Evolutionary conservation across 2,329 filamentous ascomycete species (phyloP), one percentile per base, ranked within the genome.

Genomic region (Grosmannia clavigera): DNA sequence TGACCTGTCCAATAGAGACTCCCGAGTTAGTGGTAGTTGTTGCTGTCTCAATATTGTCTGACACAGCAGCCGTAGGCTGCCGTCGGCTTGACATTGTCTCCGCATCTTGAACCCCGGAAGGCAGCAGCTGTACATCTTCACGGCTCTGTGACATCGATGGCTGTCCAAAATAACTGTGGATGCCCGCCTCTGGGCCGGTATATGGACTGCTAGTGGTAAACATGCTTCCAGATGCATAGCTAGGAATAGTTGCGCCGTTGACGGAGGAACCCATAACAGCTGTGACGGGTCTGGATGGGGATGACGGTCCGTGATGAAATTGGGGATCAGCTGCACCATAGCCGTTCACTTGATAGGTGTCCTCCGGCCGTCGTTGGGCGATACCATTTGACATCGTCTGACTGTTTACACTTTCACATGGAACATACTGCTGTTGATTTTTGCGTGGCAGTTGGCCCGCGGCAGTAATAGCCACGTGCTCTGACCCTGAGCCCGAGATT

Each of bases 401-500:
- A 1, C 2, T n/a, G 29, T 52, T 52, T 5, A 16, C 25, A 52
- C 31, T 19, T 16, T 19, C 50, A 25, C 31, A 56, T 27, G 29
- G 27, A 12, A 51, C 27, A 14, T 50, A 22, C 43, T 16, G 19
- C 5, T 22, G 43, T n/a, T 55, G n/a, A 10, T 52, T 22, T 3
- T 19, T 25, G 22, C 33, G 50, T 9, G 33, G 35, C 25, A 48
- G 58, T n/a, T 25, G 31, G 2, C 77, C 79, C 33, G 83, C 79
- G 56, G 81, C 81, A 60, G 81, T 83, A 65, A 81, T 77, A 67
- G 83, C 72, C 68, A 84, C 81, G 69, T 60, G 59, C 22, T 64
- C 61, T 3, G 58, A 61, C 22, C 51, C 43, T 11, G 68, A 71
- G 65, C 66, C 55, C 25, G 74, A 75, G 64, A 81, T 84, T 64